Base-by-base conservation (phyloP, 495 filamentous ascomycete species). In the Peziza echinospora region DNA sequence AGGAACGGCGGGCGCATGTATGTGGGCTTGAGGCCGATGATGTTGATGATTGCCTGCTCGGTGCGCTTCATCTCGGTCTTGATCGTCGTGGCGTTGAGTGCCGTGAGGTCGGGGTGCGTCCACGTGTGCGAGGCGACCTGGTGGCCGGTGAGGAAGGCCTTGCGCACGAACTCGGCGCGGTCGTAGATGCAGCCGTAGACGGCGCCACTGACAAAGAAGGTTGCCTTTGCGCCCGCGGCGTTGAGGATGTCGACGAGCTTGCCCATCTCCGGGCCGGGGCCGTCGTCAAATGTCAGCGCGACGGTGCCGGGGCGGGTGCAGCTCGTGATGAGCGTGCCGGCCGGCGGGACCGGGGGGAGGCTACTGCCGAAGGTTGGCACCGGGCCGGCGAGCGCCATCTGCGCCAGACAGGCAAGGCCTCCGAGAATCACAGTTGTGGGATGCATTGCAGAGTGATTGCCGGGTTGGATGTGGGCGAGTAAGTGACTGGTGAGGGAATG, bases 281-380 rank as follows among this genome's bases (percentile, higher is more conserved):
- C 78, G 51, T 82, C 78, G 44, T 82, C 78, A 49, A 67, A 82
- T 0, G 78, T 81, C 44, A 81, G 56, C 28, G 76, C 79, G 47
- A 84, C 63, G 3, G 69, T 69, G 41, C 71, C 71, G 4, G 68
- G 64, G 7, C 70, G 63, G 8, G 60, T 64, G 61, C 82, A 87
- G 24, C 69, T 34, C 8, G 26, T 34, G n/a, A 34, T 34, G 26
- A 34, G 8, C 8, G 26, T 34, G n/a, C 26, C 26, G 26, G 26
- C 26, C n/a, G 26, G 8, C 8, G 26, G 26, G 26, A 8, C 26
- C n/a, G n/a, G n/a, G n/a, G n/a, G n/a, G n/a, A n/a, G n/a, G n/a
- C n/a, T n/a, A n/a, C n/a, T n/a, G n/a, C n/a, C n/a, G n/a, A n/a
- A n/a, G n/a, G n/a, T n/a, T n/a, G n/a, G n/a, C n/a, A n/a, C n/a